phyloP scores from a whole-genome alignment of 352 stramenopile genomes.

The Phytophthora meadii region DNA sequence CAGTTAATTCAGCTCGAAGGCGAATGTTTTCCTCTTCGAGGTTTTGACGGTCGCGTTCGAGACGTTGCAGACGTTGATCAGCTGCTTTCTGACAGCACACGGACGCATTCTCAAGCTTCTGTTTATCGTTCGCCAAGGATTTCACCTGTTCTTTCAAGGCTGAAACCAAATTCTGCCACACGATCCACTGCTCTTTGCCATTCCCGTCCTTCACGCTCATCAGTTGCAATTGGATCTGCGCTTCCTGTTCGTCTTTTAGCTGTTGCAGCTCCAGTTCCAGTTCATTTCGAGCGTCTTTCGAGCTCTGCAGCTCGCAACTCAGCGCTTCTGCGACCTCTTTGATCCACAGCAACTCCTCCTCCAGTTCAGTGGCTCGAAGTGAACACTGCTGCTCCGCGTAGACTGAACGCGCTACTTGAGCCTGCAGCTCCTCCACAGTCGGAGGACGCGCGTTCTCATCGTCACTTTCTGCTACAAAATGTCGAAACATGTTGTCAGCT shows the following conservation, averaged over 20 bases:
- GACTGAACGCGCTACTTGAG: slow-evolving; percentile 1
- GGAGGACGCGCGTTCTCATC: not conserved
- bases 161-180: slow-evolving; percentile 7
- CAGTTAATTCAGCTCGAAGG: slow-evolving; percentile 20
- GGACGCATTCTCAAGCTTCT: slow-evolving; percentile 26
- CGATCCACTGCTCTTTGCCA: slow-evolving; percentile 7
- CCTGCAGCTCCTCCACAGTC: not conserved
- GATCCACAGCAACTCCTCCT: slow-evolving; percentile 17
- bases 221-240: not conserved
- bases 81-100: slow-evolving; percentile 25
- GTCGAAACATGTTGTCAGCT: slow-evolving; percentile 28
- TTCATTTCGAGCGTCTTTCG: not conserved
- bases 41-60: slow-evolving; percentile 18
- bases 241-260: not conserved
- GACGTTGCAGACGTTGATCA: slow-evolving; percentile 17
- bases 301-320: slow-evolving; percentile 12
- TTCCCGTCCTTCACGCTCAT: not conserved
- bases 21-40: slow-evolving; percentile 23
- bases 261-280: not conserved
- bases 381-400: slow-evolving; percentile 14
- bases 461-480: slow-evolving; percentile 26
- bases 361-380: slow-evolving; percentile 13
- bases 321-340: slow-evolving; percentile 18
- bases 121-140: slow-evolving; percentile 12
- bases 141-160: slow-evolving; percentile 25